phyloP scores from a whole-genome alignment of 2,329 filamentous ascomycete genomes.

The Truncatella angustata region DNA sequence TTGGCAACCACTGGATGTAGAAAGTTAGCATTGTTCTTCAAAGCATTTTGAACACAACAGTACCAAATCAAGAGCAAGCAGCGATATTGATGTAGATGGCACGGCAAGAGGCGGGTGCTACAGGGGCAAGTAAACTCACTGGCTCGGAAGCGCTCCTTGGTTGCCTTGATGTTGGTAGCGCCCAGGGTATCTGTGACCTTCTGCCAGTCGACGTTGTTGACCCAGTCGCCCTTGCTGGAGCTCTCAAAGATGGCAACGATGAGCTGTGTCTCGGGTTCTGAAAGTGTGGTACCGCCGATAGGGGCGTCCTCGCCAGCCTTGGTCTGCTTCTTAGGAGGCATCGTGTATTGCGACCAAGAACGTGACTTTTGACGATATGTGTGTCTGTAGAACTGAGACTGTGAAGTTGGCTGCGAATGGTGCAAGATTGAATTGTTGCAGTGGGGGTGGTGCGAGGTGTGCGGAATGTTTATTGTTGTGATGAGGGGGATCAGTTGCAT shows the following conservation, averaged over 20 bases:
- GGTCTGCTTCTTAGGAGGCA: not conserved
- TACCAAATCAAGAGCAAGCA: not conserved
- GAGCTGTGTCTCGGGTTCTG: not conserved
- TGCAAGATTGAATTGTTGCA: too few relatives aligned
- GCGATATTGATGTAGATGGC: not conserved
- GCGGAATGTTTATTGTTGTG: too few relatives aligned
- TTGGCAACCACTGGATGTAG: not conserved
- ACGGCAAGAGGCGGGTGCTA: not conserved
- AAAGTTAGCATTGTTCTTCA: not conserved
- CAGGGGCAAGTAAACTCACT: not conserved
- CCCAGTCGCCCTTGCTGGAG: not conserved
- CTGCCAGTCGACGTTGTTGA: not conserved
- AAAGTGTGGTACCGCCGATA: not conserved
- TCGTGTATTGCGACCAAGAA: too few relatives aligned
- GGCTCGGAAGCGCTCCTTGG: not conserved
- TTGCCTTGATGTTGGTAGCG: not conserved
- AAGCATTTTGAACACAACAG: not conserved
- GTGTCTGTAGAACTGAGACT: too few relatives aligned
- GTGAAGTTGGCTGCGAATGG: too few relatives aligned
- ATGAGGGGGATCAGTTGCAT: too few relatives aligned
- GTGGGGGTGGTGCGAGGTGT: too few relatives aligned
- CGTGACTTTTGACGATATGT: too few relatives aligned
- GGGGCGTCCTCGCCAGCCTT: not conserved
- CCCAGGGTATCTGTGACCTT: not conserved
- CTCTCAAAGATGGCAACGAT: not conserved